Evolutionary conservation across 371 early-diverging fungal species (phyloP), one percentile per base, ranked within the genome.

Genomic region (Rhizopus delemar): DNA sequence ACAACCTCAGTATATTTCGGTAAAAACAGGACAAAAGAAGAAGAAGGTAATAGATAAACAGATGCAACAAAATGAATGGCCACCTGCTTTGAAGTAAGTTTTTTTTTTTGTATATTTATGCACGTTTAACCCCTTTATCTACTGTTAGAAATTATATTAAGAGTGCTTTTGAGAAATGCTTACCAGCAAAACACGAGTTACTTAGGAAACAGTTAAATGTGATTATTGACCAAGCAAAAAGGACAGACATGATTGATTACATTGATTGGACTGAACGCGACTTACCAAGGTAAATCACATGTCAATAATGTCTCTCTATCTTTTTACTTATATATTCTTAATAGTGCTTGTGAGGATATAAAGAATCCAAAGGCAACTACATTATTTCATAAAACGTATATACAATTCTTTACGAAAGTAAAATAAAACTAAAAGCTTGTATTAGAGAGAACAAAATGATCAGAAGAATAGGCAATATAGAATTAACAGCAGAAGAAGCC

Each of bases 181-280:
- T 62, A 2, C 59, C 58, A n/a, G 71, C 75, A 31, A 74, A 78
- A 16, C 73, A 75, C n/a, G 65, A 65, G 13, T 57, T 39, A 11
- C 74, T 80, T 5, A 68, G 81, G 45, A 46, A 84, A 32, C 81
- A 75, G 60, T 51, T 64, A 0, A 55, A 84, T 64, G 82, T 81
- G 16, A 68, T 66, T 13, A 66, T 69, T 9, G 59, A 68, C n/a
- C 78, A 75, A 59, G 66, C 63, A 1, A 65, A 74, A 34, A 58
- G 68, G 6, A 73, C 69, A 8, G 53, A 71, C n/a, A 66, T 65
- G 28, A 46, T 75, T n/a, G 89, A 90, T 60, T 82, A 85, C 38
- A 84, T 86, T 64, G 91, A 91, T 62, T 91, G 92, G 91, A 91
- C 91, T 57, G 79, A 82, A 45, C 73, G 86, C 46, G 90, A 61